A percentile compares a stretch with the other conserved stretches of the same genome.
phyloP scores from a whole-genome alignment of 164 flowering plant genomes.

The Aristolochia californica region DNA sequence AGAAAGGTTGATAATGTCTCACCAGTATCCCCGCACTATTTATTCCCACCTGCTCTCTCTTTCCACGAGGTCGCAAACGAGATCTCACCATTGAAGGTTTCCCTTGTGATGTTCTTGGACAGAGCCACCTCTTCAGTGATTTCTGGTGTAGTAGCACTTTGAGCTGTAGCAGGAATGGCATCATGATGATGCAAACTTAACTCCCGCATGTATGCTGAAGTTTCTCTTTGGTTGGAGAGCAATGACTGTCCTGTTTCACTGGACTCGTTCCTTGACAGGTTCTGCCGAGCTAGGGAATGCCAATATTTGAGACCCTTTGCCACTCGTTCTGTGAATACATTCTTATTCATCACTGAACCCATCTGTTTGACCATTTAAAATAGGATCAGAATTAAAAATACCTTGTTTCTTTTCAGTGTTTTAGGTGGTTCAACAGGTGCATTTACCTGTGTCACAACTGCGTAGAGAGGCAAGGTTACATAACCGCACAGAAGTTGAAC shows the following conservation, averaged over 20 bases:
- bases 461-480: conserved; percentile 59
- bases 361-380: conserved; percentile 30
- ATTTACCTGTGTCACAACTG: conserved; percentile 59
- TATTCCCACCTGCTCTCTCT: conserved; percentile 7
- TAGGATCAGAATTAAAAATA: neutral
- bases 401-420: too few relatives aligned
- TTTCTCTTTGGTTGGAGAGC: conserved; percentile 7
- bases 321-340: conserved; percentile 43
- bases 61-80: conserved; percentile 33
- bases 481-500: conserved; percentile 67
- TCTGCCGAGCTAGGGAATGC: conserved; percentile 23
- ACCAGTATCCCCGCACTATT: conserved; percentile 2
- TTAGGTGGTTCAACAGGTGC: too few relatives aligned
- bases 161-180: conserved; percentile 6
- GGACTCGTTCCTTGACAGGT: conserved; percentile 16
- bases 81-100: conserved; percentile 30
- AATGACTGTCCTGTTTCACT: conserved; percentile 8
- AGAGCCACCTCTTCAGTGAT: conserved; percentile 10
- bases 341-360: conserved; percentile 46
- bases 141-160: conserved; percentile 1
- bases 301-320: conserved; percentile 38
- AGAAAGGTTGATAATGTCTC: too few relatives aligned
- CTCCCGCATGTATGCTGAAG: conserved; percentile 11
- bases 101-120: conserved; percentile 11
- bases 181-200: neutral